phyloP scores from a whole-genome alignment of 129 eudicot genomes.

The Flaveria linearis region DNA sequence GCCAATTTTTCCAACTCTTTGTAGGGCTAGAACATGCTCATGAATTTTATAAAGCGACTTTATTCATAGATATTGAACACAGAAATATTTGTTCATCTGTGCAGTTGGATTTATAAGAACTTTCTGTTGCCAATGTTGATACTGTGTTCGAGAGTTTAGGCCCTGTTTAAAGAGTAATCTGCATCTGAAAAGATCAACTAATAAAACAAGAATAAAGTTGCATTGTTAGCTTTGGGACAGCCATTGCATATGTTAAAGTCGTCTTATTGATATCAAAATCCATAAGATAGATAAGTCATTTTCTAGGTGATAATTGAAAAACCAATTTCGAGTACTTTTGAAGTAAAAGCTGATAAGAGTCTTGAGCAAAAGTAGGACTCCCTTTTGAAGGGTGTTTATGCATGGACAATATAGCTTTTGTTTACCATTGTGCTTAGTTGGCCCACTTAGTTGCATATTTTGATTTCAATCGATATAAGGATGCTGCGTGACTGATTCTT shows the following conservation, averaged over 20 bases:
- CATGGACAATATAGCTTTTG: not conserved
- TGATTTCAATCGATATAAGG: conserved; percentile 3
- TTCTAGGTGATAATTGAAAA: not conserved
- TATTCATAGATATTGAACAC: not conserved
- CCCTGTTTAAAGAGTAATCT: not conserved
- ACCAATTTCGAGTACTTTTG: not conserved
- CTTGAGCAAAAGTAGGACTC: not conserved
- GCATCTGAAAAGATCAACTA: not conserved
- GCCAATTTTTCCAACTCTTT: conserved; percentile 2
- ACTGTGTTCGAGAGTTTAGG: not conserved
- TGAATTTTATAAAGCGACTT: not conserved
- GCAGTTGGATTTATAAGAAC: not conserved
- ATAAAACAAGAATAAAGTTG: not conserved
- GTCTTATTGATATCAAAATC: not conserved
- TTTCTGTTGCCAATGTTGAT: conserved; percentile 2
- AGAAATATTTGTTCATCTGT: conserved; percentile 2
- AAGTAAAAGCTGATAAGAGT: not conserved
- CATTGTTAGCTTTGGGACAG: not conserved
- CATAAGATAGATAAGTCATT: not conserved
- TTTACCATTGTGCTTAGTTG: conserved; percentile 10
- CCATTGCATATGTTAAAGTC: not conserved
- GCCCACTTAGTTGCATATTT: conserved; percentile 5
- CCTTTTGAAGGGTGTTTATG: conserved; percentile 6
- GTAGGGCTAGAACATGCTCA: not conserved
- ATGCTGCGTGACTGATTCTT: conserved; percentile 6